Evolutionary conservation across 257 asterid genomes (phyloP), one percentile per base, ranked within the genome.

Genomic region (Nicotiana undulata): DNA sequence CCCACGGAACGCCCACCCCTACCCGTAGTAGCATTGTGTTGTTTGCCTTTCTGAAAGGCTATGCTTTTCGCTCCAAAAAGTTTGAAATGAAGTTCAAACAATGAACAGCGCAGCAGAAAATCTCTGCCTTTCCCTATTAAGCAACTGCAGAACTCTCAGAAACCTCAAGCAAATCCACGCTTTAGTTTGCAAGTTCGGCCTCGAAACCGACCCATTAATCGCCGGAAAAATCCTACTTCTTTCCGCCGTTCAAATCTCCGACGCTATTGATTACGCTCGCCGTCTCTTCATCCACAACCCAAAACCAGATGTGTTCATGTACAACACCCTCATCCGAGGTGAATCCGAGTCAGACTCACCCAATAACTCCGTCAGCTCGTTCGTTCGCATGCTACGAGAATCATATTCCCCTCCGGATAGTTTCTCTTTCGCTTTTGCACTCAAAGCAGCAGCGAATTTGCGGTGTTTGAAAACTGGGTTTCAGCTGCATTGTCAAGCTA

Each of bases 321-420:
- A 89, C 89, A 95, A 93, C 84, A 84, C 97, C 74, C 87, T 95
- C 76, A 90, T 95, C 20, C 97, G 99, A 15, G 98, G 97, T n/a
- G 86, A 85, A 70, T 85, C 94, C 3, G 93, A 91, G 49, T 91
- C 98, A 3, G 89, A 86, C 13, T 63, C 83, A 0, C 97, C 99
- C 34, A 85, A 77, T 20, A 37, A 51, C 20, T 90, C 97, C 6
- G 56, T 93, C 80, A 63, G 84, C 55, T 82, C 81, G 0, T 93
- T 93, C 85, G 85, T 84, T 22, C 80, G 76, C 34, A 86, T 95
- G 97, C 87, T 90, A 61, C 68, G 84, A 75, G 58, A 78, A 79
- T 84, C 89, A 60, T 77, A 75, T 9, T 59, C 74, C 34, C 79
- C 81, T 55, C 88, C 90, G 0, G 98, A 92, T 83, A 93, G 97